These are phyloP conservation scores for Diaporthe sp. DNA, from an alignment of 2,329 filamentous ascomycete genomes.

Conservation along the genomic window DNA sequence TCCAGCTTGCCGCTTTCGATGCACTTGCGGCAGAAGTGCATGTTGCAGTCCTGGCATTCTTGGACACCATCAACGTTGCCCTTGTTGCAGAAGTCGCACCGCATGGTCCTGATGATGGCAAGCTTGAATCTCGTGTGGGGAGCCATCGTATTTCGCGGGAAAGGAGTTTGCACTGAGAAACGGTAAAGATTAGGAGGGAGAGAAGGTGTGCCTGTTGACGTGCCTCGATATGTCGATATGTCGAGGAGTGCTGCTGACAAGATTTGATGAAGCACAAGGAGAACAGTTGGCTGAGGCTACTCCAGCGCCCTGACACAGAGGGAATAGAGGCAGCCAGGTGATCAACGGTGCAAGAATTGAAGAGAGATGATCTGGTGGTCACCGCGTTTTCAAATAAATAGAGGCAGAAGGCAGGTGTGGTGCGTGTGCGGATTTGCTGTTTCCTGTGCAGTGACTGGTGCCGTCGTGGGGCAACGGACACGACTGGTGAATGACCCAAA, in stretches of 20 bases:
- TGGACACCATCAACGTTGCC: background rate
- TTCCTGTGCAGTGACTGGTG: background rate
- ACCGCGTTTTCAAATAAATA: background rate
- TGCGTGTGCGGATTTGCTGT: background rate
- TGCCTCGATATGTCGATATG: background rate
- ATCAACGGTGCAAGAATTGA: background rate
- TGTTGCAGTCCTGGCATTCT: background rate
- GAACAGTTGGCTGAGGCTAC: background rate
- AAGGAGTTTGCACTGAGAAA: background rate
- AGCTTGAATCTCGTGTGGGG: background rate
- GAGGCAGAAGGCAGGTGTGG: background rate
- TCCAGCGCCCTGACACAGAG: background rate
- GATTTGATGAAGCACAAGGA: background rate
- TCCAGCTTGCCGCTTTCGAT: background rate
- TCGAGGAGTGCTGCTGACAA: background rate
- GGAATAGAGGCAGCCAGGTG: background rate
- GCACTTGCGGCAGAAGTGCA: constrained; percentile 13
- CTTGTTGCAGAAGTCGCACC: constrained; percentile 23
- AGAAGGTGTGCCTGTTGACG: background rate
- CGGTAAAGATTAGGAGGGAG: too few species aligned
- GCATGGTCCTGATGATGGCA: constrained; percentile 5
- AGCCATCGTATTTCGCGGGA: background rate
- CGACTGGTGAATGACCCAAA: background rate
- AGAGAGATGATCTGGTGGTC: background rate
- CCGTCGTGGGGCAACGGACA: background rate